Evolutionary conservation across 495 filamentous ascomycete genomes (phyloP).

Genomic region (Lophiotrema nucula): DNA sequence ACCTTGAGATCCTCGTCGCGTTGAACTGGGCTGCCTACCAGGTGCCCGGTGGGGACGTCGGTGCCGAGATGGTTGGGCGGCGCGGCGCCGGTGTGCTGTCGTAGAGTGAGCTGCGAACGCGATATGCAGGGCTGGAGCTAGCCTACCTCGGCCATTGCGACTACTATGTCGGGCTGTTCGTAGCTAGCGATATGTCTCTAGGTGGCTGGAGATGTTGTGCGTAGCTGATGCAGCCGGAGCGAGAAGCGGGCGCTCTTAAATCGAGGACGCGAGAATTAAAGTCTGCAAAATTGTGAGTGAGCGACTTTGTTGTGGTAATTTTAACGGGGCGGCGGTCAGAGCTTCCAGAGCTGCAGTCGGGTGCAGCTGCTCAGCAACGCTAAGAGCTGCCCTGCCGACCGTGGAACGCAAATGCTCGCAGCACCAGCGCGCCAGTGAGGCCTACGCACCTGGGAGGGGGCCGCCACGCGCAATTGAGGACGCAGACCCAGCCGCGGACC

Average conservation of each 20-base stretch:
- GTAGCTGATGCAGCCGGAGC: background rate
- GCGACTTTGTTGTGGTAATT: constrained; percentile 19
- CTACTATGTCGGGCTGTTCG: background rate
- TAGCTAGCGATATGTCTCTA: constrained; percentile 12
- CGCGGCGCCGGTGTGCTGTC: constrained; percentile 22
- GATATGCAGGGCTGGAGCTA: background rate
- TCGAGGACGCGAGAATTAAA: constrained; percentile 6
- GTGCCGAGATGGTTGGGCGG: constrained; percentile 34
- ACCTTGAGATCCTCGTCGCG: background rate
- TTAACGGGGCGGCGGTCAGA: background rate
- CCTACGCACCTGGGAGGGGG: background rate
- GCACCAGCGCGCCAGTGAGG: background rate
- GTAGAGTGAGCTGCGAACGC: constrained; percentile 8
- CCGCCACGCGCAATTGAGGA: constrained; percentile 8
- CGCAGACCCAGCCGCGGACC: constrained; percentile 34
- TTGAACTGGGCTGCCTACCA: constrained; percentile 6
- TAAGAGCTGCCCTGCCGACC: background rate
- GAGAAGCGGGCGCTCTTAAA: background rate
- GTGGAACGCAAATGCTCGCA: background rate
- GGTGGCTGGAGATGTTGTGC: background rate
- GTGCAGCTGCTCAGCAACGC: background rate
- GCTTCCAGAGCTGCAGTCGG: background rate
- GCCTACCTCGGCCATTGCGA: constrained; percentile 32
- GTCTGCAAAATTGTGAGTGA: constrained; percentile 8
- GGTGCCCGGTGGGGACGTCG: constrained; percentile 26